Percentiles rank a stretch among this genome's conserved stretches.
These are phyloP conservation scores for Beauveria rudraprayagi DNA, from an alignment of 2,329 filamentous ascomycete species.

Conservation along the genomic window DNA sequence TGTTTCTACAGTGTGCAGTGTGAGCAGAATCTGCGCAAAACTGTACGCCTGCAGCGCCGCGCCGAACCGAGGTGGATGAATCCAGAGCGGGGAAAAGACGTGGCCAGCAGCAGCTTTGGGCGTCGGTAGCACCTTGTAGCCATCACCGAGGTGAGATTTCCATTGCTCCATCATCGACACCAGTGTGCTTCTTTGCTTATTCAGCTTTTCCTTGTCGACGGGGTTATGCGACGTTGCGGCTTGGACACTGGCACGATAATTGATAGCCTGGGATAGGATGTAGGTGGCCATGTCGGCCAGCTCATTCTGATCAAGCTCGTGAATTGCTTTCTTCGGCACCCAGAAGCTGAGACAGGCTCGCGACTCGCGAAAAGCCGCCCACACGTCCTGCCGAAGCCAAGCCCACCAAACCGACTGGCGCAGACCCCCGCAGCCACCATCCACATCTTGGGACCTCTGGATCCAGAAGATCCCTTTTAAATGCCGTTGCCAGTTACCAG, in stretches of 20 bases:
- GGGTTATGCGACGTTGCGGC: background rate
- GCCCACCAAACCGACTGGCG: slow-evolving; percentile 54
- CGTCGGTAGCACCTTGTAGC: slow-evolving; percentile 33
- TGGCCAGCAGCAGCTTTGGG: slow-evolving; percentile 16
- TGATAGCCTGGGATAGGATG: slow-evolving; percentile 36
- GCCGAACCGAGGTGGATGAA: slow-evolving; percentile 39
- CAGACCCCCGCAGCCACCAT: slow-evolving; percentile 48
- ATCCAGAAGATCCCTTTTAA: slow-evolving; percentile 58
- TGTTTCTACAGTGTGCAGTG: slow-evolving; percentile 16
- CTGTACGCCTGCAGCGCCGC: slow-evolving; percentile 44
- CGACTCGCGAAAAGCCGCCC: slow-evolving; percentile 52
- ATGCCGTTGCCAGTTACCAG: slow-evolving; percentile 49
- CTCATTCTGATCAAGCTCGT: slow-evolving; percentile 40
- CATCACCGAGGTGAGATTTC: slow-evolving; percentile 25
- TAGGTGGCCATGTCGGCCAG: slow-evolving; percentile 41
- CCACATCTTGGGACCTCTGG: slow-evolving; percentile 49
- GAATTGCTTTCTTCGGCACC: slow-evolving; percentile 39
- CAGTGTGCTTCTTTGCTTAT: background rate
- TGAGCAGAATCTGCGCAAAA: slow-evolving; percentile 43
- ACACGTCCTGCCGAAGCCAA: slow-evolving; percentile 55
- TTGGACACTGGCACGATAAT: slow-evolving; percentile 42
- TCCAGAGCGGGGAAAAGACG: slow-evolving; percentile 38
- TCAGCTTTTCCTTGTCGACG: slow-evolving; percentile 14
- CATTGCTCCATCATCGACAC: slow-evolving; percentile 22
- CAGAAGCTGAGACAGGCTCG: slow-evolving; percentile 49